These are phyloP conservation scores for Clathrospora elynae DNA, from an alignment of 2,329 filamentous ascomycete species.

Conservation along the genomic window DNA sequence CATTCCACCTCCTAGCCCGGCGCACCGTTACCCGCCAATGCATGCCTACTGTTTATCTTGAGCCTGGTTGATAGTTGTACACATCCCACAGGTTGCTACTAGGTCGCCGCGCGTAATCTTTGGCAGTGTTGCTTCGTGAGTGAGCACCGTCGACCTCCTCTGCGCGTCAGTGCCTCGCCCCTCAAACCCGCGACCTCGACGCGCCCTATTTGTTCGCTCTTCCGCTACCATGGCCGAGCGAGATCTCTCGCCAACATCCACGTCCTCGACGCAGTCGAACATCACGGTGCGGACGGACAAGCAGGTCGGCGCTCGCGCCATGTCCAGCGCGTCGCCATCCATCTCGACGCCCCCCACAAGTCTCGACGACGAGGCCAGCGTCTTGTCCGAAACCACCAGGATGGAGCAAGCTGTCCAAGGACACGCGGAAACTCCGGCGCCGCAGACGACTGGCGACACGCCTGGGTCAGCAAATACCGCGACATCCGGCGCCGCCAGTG, in stretches of 20 bases:
- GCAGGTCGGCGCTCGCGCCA: conserved; percentile 41
- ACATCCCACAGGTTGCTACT: conserved; percentile 21
- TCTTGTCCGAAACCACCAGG: conserved; percentile 50
- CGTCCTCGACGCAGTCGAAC: conserved; percentile 51
- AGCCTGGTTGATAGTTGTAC: conserved; percentile 18
- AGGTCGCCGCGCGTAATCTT: conserved; percentile 35
- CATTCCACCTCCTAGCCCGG: conserved; percentile 27
- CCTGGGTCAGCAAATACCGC: conserved; percentile 24
- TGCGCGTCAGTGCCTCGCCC: conserved; percentile 42
- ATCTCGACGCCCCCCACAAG: conserved; percentile 71
- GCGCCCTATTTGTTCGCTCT: conserved; percentile 20
- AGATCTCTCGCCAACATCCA: conserved; percentile 46
- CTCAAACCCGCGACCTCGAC: conserved; percentile 29
- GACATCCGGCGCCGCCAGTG: conserved; percentile 23
- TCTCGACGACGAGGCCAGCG: conserved; percentile 65
- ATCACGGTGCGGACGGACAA: conserved; percentile 46
- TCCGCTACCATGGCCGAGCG: conserved; percentile 41
- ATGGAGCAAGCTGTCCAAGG: conserved; percentile 34
- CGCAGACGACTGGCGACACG: conserved; percentile 21
- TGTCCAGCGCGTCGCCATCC: conserved; percentile 59
- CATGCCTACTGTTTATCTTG: conserved; percentile 32
- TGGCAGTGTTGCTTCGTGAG: conserved; percentile 42
- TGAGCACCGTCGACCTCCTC: conserved; percentile 31
- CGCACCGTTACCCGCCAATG: conserved; percentile 31
- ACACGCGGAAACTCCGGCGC: conserved; percentile 27